A percentile compares a stretch with the other conserved stretches of the same genome.
Evolutionary conservation across 192 early-diverging fungal species (phyloP).

Genomic region (Fimicolochytrium jonesii): DNA sequence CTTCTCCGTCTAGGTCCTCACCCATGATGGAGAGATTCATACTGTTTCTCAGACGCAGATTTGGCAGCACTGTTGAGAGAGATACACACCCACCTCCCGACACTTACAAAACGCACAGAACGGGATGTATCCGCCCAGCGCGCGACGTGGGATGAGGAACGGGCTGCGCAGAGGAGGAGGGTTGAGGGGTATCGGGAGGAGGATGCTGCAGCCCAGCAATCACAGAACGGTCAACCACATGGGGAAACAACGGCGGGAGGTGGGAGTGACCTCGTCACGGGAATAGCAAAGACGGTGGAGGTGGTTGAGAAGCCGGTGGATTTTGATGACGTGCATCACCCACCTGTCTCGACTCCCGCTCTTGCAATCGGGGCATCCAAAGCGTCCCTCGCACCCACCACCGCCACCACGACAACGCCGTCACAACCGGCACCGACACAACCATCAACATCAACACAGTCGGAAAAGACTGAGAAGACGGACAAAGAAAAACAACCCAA

Average conservation of each 20-base stretch:
- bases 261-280: too few relatives aligned
- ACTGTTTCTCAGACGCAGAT: not conserved
- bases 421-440: not conserved
- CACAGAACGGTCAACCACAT: not conserved
- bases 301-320: not conserved
- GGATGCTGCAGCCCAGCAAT: not conserved
- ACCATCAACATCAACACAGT: not conserved
- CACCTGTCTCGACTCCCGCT: not conserved
- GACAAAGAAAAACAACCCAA: not conserved
- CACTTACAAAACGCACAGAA: not conserved
- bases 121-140: not conserved
- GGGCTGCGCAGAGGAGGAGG: not conserved
- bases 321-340: not conserved
- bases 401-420: not conserved
- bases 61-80: not conserved
- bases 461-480: not conserved
- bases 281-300: not conserved
- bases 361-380: not conserved
- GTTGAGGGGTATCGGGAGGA: conserved; percentile 11
- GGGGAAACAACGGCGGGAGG: too few relatives aligned
- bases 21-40: too few relatives aligned
- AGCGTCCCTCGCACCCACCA: not conserved
- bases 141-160: conserved; percentile 12
- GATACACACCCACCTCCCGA: not conserved
- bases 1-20: not conserved